Conservation (phyloP, 2,329 filamentous ascomycete species). For the Trichoderma atrobrunneum region DNA sequence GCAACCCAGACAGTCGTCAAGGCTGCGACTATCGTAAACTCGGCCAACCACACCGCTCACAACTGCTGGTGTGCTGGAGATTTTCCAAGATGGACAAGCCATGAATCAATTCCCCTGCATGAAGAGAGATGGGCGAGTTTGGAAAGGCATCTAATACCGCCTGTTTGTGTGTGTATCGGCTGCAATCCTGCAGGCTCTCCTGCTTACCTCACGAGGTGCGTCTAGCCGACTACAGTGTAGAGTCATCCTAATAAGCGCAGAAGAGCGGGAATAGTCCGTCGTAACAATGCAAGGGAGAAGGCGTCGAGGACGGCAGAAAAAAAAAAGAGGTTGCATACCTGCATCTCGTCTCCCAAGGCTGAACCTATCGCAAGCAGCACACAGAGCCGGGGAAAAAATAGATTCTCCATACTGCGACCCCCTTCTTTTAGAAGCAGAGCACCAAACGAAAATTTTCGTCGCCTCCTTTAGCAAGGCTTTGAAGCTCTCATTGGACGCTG, state of each 20-base stretch:
- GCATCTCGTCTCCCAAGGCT: background rate
- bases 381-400: background rate
- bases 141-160: background rate
- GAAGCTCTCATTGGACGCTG: background rate
- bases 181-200: background rate
- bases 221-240: background rate
- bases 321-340: conserved; percentile 5
- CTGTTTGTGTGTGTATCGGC: background rate
- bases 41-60: background rate
- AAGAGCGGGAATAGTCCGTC: background rate
- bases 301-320: background rate
- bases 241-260: background rate
- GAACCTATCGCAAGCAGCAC: background rate
- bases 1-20: background rate
- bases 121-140: background rate
- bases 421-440: background rate
- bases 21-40: background rate
- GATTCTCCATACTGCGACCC: background rate
- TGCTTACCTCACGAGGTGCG: background rate
- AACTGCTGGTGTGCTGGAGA: background rate
- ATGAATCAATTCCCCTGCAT: background rate
- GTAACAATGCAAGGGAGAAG: background rate
- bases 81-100: background rate
- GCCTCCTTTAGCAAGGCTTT: conserved; percentile 3
- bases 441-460: background rate